A percentile compares a stretch with the other conserved stretches of the same genome.
These are phyloP conservation scores for Clonostachys chloroleuca DNA, from an alignment of 2,329 filamentous ascomycete genomes.

Conservation along the genomic window DNA sequence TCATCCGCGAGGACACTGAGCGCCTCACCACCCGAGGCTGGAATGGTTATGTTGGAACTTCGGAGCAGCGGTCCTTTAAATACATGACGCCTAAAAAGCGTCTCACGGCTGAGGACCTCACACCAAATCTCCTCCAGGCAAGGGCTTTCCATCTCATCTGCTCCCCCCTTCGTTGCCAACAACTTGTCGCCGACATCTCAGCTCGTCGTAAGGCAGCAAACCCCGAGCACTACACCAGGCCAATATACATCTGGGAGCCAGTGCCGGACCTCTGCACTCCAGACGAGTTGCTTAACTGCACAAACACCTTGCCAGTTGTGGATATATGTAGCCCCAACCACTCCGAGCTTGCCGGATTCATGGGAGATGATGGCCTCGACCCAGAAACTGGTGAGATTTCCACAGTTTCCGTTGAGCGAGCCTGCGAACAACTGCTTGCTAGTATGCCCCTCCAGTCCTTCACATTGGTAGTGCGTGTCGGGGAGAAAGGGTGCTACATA, in stretches of 20 bases:
- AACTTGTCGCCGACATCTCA: conserved; percentile 69
- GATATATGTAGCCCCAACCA: conserved; percentile 78
- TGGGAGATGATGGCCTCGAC: conserved; percentile 57
- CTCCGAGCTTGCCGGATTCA: conserved; percentile 80
- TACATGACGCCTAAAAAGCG: conserved; percentile 86
- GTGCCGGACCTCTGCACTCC: conserved; percentile 84
- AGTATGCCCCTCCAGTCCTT: conserved; percentile 62
- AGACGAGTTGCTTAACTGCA: conserved; percentile 59
- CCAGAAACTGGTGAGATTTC: conserved; percentile 50
- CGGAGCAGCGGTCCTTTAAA: conserved; percentile 67
- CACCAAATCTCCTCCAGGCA: conserved; percentile 60
- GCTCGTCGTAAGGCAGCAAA: conserved; percentile 38
- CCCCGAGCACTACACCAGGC: conserved; percentile 39
- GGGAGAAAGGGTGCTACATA: conserved; percentile 67
- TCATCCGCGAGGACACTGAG: conserved; percentile 60
- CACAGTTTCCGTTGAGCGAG: conserved; percentile 46
- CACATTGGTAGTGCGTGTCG: conserved; percentile 65
- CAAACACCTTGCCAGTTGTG: conserved; percentile 56
- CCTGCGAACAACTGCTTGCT: conserved; percentile 58
- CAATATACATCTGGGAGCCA: conserved; percentile 91
- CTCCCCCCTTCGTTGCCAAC: conserved; percentile 70
- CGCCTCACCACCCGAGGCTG: conserved; percentile 84
- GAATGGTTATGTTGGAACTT: conserved; percentile 79
- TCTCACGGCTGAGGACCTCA: conserved; percentile 69
- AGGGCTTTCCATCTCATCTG: conserved; percentile 87